These are phyloP conservation scores for Rutstroemia sp. DNA, from an alignment of 2,329 filamentous ascomycete genomes.

Conservation along the genomic window DNA sequence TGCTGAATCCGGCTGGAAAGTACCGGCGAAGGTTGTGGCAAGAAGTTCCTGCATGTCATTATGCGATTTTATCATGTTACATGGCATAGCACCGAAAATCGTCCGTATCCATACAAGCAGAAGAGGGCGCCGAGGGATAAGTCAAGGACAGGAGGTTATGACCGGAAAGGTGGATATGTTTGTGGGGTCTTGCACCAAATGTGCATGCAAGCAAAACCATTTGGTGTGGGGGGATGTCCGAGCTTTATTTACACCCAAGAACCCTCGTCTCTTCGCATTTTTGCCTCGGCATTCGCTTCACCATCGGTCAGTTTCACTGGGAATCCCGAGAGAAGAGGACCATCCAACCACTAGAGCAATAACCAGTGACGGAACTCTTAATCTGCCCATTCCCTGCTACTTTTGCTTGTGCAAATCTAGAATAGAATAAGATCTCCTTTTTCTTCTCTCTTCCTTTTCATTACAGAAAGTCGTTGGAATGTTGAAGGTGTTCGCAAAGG, in stretches of 20 bases:
- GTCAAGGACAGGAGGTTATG: background rate
- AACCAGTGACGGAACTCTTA: background rate
- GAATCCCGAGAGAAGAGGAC: slow-evolving; percentile 1
- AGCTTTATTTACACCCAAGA: background rate
- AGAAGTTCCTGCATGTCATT: background rate
- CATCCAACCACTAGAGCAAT: background rate
- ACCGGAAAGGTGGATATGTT: background rate
- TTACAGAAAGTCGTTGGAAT: slow-evolving; percentile 21
- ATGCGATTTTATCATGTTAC: background rate
- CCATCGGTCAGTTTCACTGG: background rate
- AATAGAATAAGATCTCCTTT: slow-evolving; percentile 4
- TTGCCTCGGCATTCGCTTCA: slow-evolving; percentile 5
- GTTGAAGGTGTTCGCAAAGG: slow-evolving; percentile 30
- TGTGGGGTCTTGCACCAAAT: background rate
- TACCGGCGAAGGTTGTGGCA: background rate
- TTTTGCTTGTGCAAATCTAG: slow-evolving; percentile 11
- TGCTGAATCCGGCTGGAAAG: background rate
- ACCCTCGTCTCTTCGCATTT: background rate
- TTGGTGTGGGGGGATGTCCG: background rate
- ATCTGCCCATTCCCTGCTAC: slow-evolving; percentile 2
- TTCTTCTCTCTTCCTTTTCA: slow-evolving; percentile 7
- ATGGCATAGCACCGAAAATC: background rate
- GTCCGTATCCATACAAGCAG: background rate
- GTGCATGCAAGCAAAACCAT: background rate
- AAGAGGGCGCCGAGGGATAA: background rate